Evolutionary conservation across 2,329 filamentous ascomycete genomes (phyloP), one percentile per base, ranked within the genome.

Genomic region (Byssothecium circinans): DNA sequence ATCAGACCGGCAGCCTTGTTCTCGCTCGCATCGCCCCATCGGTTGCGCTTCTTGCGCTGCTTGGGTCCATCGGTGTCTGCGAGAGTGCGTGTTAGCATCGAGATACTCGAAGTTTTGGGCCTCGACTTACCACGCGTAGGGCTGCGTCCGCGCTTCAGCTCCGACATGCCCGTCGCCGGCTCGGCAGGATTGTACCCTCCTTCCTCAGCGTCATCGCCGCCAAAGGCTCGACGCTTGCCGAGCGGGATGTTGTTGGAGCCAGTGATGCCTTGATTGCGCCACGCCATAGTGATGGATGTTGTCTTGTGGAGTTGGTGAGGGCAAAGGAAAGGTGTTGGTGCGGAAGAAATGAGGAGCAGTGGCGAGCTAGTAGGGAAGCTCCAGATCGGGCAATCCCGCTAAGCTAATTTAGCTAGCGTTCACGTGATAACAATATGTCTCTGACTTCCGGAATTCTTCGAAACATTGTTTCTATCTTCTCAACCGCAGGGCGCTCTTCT

Each of bases 1-100:
- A 99, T 97, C 53, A 99, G 81, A 57, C 94, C 94, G 48, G 94
- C 94, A 50, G 94, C 94, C 81, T 99, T 99, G 78, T 99, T 99
- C 76, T 99, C 94, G 45, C 90, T 87, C 52, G 89, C 89, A 74
- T 97, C 92, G 59, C 94, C 94, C 94, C 94, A 99, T 70, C 94
- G 86, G 73, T 99, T 99, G 72, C 92, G 88, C 86, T 96, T 97
- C 85, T 95, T 96, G 73, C 94, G 89, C 65, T 88, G 88, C 71
- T 88, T 89, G 54, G 87, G 83, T 49, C 89, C 92, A 74, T 96
- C 91, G 29, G 73, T 68, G 37, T 73, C 53, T 60, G 45, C 36
- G 41, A 3, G 43, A 19, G 12, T 4, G 3, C n/a, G n/a, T 46
- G 39, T 65, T 39, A 67, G 56, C 27, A 43, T 20, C 20, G 5